A percentile compares a stretch with the other conserved stretches of the same genome.
Evolutionary conservation across 352 stramenopile genomes (phyloP).

Genomic region (Elongisporangium anandrum): DNA sequence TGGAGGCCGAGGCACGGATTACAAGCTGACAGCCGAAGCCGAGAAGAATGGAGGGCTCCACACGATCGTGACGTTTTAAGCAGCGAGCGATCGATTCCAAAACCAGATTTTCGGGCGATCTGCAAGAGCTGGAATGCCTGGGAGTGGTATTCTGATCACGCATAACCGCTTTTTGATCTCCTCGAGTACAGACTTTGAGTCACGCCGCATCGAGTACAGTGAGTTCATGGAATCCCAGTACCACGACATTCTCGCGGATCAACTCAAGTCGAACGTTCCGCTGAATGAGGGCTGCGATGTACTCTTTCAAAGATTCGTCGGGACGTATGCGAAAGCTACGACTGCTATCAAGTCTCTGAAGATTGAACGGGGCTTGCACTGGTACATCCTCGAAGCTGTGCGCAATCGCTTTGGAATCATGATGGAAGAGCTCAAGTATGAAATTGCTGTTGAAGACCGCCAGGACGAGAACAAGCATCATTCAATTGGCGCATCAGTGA

Average conservation of each 20-base stretch:
- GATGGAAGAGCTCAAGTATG: constrained; percentile 3
- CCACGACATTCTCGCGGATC: background rate
- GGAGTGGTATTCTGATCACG: background rate
- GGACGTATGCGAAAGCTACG: background rate
- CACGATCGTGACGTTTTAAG: constrained; percentile 1
- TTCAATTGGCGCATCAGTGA: background rate
- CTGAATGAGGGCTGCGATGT: constrained; percentile 3
- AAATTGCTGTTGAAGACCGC: background rate
- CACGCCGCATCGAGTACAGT: background rate
- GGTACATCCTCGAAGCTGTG: background rate
- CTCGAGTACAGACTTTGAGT: background rate
- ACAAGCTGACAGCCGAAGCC: background rate
- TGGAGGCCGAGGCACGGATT: constrained; percentile 1
- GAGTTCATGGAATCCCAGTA: background rate
- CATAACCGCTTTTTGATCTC: background rate
- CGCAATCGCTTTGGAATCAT: constrained; percentile 1
- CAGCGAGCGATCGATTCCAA: background rate
- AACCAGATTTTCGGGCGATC: background rate
- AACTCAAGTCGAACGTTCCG: constrained; percentile 3
- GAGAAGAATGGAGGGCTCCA: constrained; percentile 1
- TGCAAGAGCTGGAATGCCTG: background rate
- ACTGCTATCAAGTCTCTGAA: background rate
- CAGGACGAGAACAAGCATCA: background rate
- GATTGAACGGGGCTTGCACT: background rate
- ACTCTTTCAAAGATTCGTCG: background rate